Evolutionary conservation across 257 asterid genomes (phyloP), one percentile per base, ranked within the genome.

Genomic region (Nicotiana tabacum): DNA sequence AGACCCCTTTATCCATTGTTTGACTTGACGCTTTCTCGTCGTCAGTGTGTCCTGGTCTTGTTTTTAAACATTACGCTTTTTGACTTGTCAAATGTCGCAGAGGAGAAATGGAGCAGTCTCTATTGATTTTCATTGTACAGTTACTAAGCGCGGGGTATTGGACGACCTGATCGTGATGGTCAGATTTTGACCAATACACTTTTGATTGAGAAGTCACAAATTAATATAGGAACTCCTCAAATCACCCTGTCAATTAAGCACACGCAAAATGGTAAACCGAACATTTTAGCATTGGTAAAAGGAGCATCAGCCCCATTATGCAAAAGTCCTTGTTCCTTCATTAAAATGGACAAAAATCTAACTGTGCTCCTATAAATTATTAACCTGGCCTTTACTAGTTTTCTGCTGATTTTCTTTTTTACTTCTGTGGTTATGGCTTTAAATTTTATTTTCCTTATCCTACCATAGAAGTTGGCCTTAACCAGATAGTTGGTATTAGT

Each of bases 401-500:
- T n/a, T 39, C 18, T 55, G 51, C 51, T 43, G 51, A 8, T 43
- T 55, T 55, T 5, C 60, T 8, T 55, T 8, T 43, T 43, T 43
- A 43, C 8, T 43, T 43, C 51, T 55, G n/a, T 55, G n/a, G n/a
- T 13, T 72, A 12, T 46, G 60, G 33, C n/a, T 43, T n/a, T 72
- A 11, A 27, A 48, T 48, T 48, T 74, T 43, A 21, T 48, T 74
- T 48, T 27, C 43, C 64, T 13, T 51, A 72, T 46, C 11, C 51
- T 21, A 69, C 18, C 57, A n/a, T 37, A 74, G 43, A 15, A 46
- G 43, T 51, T 74, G 78, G 67, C 67, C 78, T 66, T 48, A 30
- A 66, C 83, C 66, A 81, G n/a, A 53, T 81, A 30, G 67, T 81
- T 81, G 66, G 83, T 30, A 81, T 30, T 51, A 51, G 78, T 66